Evolutionary conservation across 495 filamentous ascomycete genomes (phyloP).

Genomic region (Pyronema omphalodes): DNA sequence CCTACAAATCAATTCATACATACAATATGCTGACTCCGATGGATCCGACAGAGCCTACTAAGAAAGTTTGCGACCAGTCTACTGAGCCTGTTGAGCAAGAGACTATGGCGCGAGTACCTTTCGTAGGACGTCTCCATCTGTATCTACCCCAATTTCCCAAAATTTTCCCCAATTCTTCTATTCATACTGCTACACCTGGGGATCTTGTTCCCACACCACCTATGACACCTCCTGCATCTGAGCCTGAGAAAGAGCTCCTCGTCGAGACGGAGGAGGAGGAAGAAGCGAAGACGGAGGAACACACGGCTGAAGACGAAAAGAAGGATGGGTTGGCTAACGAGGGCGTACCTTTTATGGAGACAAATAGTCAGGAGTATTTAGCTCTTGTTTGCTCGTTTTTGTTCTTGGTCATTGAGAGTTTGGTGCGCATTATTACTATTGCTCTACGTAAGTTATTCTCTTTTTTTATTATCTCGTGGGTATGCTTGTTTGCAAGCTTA

Average conservation of each 20-base stretch:
- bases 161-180: background rate
- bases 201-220: background rate
- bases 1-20: background rate
- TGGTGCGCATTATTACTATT: constrained; percentile 76
- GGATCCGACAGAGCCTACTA: constrained; percentile 1
- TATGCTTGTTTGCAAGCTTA: background rate
- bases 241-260: constrained; percentile 2
- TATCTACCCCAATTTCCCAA: constrained; percentile 10
- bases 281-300: background rate
- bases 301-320: background rate
- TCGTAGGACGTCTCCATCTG: constrained; percentile 22
- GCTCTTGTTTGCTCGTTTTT: constrained; percentile 67
- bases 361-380: constrained; percentile 45
- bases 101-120: constrained; percentile 23
- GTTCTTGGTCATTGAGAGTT: constrained; percentile 58
- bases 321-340: constrained; percentile 1
- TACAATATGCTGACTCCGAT: background rate
- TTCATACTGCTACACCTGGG: background rate
- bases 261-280: background rate
- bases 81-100: constrained; percentile 1
- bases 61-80: background rate
- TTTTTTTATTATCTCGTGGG: background rate
- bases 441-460: constrained; percentile 49
- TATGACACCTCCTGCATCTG: background rate
- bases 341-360: background rate